A percentile compares a stretch with the other conserved stretches of the same genome.
Conservation (phyloP, 257 asterid genomes). For the Fraxinus excelsior region DNA sequence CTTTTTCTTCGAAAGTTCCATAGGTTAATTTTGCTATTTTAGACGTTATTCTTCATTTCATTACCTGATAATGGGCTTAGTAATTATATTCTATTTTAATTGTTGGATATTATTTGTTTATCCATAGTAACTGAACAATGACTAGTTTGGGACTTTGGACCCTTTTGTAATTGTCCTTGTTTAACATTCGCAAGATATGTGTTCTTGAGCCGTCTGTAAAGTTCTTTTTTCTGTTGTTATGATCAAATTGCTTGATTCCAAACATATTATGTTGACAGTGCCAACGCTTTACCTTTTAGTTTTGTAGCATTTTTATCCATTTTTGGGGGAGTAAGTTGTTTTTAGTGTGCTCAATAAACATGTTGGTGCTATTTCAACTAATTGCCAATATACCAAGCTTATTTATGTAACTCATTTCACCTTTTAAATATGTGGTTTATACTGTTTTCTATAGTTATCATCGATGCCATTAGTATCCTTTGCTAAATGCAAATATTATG, state of each 20-base stretch:
- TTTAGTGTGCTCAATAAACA: not conserved
- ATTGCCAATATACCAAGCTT: slow-evolving; percentile 30
- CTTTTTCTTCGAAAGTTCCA: no score
- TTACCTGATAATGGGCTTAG: not conserved
- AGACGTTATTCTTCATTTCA: not conserved
- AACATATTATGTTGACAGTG: no score
- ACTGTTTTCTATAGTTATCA: not conserved
- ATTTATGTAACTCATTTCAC: not conserved
- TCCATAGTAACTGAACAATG: not conserved
- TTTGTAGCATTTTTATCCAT: no score
- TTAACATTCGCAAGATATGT: not conserved
- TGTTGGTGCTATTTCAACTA: rapidly evolving
- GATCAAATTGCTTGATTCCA: no score
- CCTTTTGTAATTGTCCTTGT: not conserved
- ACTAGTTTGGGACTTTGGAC: not conserved
- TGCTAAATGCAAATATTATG: slow-evolving; percentile 15
- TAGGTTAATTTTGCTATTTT: no score
- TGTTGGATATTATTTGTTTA: not conserved
- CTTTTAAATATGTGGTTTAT: not conserved
- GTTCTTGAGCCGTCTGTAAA: not conserved
- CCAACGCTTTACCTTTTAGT: no score
- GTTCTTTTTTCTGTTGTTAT: no score
- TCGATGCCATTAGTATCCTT: not conserved
- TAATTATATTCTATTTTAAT: no score
- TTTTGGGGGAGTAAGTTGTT: no score